Conservation (phyloP, 1,284 basidiomycete species). For the Serendipita sp. region DNA sequence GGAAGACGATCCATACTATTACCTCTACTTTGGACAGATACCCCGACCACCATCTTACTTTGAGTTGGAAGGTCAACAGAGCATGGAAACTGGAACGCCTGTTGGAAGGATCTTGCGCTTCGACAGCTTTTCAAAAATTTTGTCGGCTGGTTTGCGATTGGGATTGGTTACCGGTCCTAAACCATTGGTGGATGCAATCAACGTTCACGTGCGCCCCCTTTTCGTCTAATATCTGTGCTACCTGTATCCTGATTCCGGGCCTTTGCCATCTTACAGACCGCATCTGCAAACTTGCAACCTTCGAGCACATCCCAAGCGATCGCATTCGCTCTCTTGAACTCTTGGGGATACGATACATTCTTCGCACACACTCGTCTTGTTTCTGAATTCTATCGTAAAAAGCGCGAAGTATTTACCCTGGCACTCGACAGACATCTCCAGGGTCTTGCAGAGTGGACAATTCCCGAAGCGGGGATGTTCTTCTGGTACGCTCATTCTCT, state of each 20-base stretch:
- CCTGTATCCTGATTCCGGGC: constrained; percentile 14
- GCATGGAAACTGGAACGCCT: constrained; percentile 35
- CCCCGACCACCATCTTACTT: constrained; percentile 54
- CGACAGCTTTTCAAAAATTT: constrained; percentile 79
- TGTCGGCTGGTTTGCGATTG: constrained; percentile 62
- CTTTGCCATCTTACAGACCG: constrained; percentile 30
- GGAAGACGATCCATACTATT: constrained; percentile 78
- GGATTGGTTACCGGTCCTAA: constrained; percentile 59
- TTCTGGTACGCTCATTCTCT: constrained; percentile 50
- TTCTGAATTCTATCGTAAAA: constrained; percentile 64
- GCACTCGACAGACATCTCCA: constrained; percentile 61
- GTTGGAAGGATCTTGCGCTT: constrained; percentile 73
- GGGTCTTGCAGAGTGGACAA: constrained; percentile 69
- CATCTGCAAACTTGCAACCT: constrained; percentile 65
- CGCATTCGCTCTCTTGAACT: constrained; percentile 49
- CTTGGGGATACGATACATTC: constrained; percentile 74
- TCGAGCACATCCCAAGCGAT: constrained; percentile 70
- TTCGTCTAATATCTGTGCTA: constrained; percentile 9
- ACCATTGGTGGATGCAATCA: constrained; percentile 58
- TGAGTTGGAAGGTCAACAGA: constrained; percentile 21
- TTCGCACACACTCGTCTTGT: constrained; percentile 55
- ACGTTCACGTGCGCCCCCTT: constrained; percentile 41
- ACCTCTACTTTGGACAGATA: constrained; percentile 52
- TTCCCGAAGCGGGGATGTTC: constrained; percentile 85
- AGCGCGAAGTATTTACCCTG: constrained; percentile 67